A percentile compares a stretch with the other conserved stretches of the same genome.
Conservation (phyloP, 192 early-diverging fungal species). For the Dissophora ornata region DNA sequence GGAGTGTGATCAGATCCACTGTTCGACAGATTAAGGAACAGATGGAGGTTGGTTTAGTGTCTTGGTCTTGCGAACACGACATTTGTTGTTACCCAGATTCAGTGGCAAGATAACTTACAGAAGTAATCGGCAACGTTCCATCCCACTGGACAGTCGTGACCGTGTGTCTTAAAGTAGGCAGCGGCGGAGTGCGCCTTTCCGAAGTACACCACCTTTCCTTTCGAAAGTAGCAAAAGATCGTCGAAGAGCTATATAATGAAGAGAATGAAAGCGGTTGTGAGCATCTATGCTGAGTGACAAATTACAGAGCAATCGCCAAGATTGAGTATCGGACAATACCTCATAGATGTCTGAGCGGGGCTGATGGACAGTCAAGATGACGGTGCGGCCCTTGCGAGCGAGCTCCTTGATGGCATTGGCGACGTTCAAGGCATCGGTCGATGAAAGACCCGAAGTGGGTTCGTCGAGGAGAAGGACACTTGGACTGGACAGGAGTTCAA, state of each 20-base stretch:
- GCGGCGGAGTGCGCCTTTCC: slow-evolving; percentile 72
- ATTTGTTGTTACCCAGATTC: too few relatives aligned
- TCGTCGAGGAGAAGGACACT: slow-evolving; percentile 77
- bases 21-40: background rate
- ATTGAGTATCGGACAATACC: background rate
- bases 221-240: slow-evolving; percentile 72
- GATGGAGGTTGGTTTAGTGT: background rate
- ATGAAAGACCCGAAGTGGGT: slow-evolving; percentile 74
- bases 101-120: slow-evolving; percentile 62
- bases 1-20: slow-evolving; percentile 33
- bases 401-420: slow-evolving; percentile 93
- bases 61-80: too few relatives aligned
- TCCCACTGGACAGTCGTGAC: slow-evolving; percentile 87
- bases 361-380: slow-evolving; percentile 96
- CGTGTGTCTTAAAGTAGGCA: slow-evolving; percentile 82
- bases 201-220: slow-evolving; percentile 78
- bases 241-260: slow-evolving; percentile 63
- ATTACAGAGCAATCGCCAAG: too few relatives aligned
- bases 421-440: slow-evolving; percentile 87
- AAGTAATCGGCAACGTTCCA: slow-evolving; percentile 95
- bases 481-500: slow-evolving; percentile 77
- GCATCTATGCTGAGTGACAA: background rate
- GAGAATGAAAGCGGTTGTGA: background rate
- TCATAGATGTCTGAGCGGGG: slow-evolving; percentile 87
- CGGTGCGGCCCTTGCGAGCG: slow-evolving; percentile 82